Conservation (phyloP, 2,329 filamentous ascomycete genomes). For the Neospermospora avenae region DNA sequence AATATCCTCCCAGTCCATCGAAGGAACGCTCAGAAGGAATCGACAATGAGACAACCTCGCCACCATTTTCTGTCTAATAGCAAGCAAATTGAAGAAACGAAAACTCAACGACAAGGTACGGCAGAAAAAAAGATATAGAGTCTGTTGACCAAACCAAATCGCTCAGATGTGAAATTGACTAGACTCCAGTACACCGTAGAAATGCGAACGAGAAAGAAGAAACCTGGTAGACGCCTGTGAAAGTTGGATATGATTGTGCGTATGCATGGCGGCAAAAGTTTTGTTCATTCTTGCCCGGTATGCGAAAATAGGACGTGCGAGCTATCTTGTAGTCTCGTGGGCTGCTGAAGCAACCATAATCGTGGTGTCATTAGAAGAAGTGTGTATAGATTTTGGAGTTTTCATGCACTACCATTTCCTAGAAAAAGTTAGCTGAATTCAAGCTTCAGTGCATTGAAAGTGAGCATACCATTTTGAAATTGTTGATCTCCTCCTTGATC, state of each 20-base stretch:
- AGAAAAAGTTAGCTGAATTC: slow-evolving; percentile 39
- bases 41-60: slow-evolving; percentile 26
- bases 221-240: slow-evolving; percentile 32
- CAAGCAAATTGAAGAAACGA: not conserved
- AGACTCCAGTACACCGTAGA: slow-evolving; percentile 34
- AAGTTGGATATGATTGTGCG: slow-evolving; percentile 20
- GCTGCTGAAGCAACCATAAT: slow-evolving; percentile 28
- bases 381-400: slow-evolving; percentile 99
- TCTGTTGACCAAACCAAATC: slow-evolving; percentile 34
- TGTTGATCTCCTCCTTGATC: slow-evolving; percentile 99
- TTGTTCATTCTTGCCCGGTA: slow-evolving; percentile 26
- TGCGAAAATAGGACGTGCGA: slow-evolving; percentile 23
- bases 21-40: slow-evolving; percentile 7
- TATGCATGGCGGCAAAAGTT: slow-evolving; percentile 28
- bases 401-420: slow-evolving; percentile 99
- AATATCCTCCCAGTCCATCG: slow-evolving; percentile 8
- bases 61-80: slow-evolving; percentile 30
- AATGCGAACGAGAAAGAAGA: slow-evolving; percentile 27
- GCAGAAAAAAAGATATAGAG: slow-evolving; percentile 29
- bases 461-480: slow-evolving; percentile 89
- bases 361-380: slow-evolving; percentile 77
- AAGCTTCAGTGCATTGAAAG: not conserved
- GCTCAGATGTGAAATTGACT: slow-evolving; percentile 34
- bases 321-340: slow-evolving; percentile 23
- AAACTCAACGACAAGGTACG: not conserved